These are phyloP conservation scores for Phytophthora agathidicida DNA, from an alignment of 352 stramenopile species.

Conservation along the genomic window DNA sequence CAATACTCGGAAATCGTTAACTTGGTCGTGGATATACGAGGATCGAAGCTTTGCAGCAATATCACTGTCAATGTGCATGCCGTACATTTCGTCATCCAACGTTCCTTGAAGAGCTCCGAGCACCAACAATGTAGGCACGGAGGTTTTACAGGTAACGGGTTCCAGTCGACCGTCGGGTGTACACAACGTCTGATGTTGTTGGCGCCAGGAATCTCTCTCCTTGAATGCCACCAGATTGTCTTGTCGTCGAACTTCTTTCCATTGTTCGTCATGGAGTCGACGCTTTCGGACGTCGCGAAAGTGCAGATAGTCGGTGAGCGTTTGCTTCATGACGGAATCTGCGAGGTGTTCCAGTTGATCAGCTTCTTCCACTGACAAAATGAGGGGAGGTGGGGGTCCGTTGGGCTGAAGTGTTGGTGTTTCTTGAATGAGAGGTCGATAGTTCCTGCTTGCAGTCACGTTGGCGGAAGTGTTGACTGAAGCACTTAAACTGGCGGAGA, in stretches of 20 bases:
- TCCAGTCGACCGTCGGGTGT: conserved; percentile 25
- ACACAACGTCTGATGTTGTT: conserved; percentile 28
- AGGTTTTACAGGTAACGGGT: conserved; percentile 26
- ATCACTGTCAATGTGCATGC: conserved; percentile 40
- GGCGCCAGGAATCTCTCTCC: conserved; percentile 34
- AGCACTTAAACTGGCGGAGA: conserved; percentile 31
- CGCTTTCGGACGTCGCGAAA: conserved; percentile 40
- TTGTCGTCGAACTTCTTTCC: conserved; percentile 41
- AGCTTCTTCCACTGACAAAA: conserved; percentile 30
- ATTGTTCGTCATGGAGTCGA: conserved; percentile 39
- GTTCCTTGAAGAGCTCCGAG: conserved; percentile 54
- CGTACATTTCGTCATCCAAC: conserved; percentile 66
- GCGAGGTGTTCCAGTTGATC: conserved; percentile 32
- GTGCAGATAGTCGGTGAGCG: conserved; percentile 35
- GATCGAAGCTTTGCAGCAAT: conserved; percentile 42
- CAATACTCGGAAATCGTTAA: conserved; percentile 44
- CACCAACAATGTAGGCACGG: conserved; percentile 34
- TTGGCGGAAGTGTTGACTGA: conserved; percentile 10
- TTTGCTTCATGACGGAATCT: conserved; percentile 35
- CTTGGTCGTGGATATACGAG: conserved; percentile 48
- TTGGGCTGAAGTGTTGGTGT: not conserved
- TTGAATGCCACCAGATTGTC: conserved; percentile 51
- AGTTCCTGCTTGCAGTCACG: conserved; percentile 23
- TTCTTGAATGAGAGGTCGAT: conserved; percentile 8
- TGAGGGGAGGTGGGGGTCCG: conserved; percentile 15